These are phyloP conservation scores for Fragaria nilgerrensis DNA, from an alignment of 306 rosid genomes.

Conservation along the genomic window DNA sequence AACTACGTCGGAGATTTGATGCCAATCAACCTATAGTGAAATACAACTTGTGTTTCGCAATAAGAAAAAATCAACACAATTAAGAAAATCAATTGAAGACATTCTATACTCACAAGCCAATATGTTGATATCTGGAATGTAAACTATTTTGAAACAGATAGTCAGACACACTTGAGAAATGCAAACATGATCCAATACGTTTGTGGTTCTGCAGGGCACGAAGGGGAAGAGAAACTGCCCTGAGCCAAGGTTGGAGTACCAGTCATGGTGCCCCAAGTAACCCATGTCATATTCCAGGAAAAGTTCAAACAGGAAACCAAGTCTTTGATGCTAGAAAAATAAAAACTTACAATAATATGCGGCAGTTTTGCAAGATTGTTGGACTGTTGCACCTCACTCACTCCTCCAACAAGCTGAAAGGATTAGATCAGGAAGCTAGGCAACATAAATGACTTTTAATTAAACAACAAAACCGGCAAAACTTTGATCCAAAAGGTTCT, in stretches of 20 bases:
- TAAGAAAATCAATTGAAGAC: not conserved
- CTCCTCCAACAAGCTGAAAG: slow-evolving; percentile 84
- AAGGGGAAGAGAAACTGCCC: not conserved
- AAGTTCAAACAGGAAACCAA: not conserved
- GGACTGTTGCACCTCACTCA: slow-evolving; percentile 63
- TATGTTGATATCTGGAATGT: not conserved
- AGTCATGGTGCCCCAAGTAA: not conserved
- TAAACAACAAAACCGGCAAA: not conserved
- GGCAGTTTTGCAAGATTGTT: slow-evolving; percentile 68
- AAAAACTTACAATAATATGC: slow-evolving; percentile 76
- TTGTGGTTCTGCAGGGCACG: not conserved
- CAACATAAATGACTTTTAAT: not conserved
- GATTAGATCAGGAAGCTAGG: slow-evolving; percentile 20
- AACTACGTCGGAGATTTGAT: not conserved
- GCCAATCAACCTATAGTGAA: not conserved
- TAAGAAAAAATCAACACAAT: not conserved
- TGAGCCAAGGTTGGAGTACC: not conserved
- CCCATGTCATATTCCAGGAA: not conserved
- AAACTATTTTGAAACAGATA: too few relatives aligned
- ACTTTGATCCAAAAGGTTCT: not conserved
- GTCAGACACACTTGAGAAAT: not conserved
- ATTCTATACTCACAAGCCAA: not conserved
- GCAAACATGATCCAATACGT: not conserved
- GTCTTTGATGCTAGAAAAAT: not conserved
- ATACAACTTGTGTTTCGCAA: not conserved